Evolutionary conservation across 495 filamentous ascomycete species (phyloP), one percentile per base, ranked within the genome.

Genomic region (Xylaria nigripes): DNA sequence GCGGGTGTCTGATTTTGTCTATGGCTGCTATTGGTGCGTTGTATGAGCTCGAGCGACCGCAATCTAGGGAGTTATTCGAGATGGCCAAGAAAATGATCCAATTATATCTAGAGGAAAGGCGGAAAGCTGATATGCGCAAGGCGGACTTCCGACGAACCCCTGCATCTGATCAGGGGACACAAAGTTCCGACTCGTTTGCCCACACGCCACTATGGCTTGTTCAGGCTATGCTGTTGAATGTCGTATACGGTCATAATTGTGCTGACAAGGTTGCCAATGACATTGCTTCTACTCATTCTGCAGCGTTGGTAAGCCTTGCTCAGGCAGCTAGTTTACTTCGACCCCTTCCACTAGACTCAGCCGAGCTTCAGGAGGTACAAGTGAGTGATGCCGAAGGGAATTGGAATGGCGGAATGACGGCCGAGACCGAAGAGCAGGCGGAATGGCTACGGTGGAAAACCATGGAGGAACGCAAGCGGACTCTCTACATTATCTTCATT

Each of bases 151-250:
- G 86, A 23, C 79, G 79, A 60, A 68, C 79, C 21, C 67, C 76
- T 19, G 55, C 73, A 48, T 73, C 75, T 46, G 72, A 76, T 55
- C 69, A 73, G 9, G 68, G 68, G 59, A 68, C 69, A 53, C 71
- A 76, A 46, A 70, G 76, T 30, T 76, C 79, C 51, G 86, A 92
- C 53, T 80, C 79, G 59, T 77, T 84, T 1, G 75, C 84, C 41
- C 86, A 93, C 59, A 96, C 90, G 12, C 93, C 93, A 2, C 76
- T 96, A 46, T 96, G 93, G 93, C 78, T 98, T 24, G 89, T 98
- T n/a, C 93, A 98, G 64, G 91, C 93, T 1, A 96, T 98, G 93
- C 78, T 98, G 25, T 77, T 98, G 38, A 96, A 95, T 69, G 87
- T 97, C 30, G 86, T 97, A 10, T 98, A 95, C 60, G 94, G 94